Percentiles rank a stretch among this genome's conserved stretches.
Evolutionary conservation across 148 eudicot genomes (phyloP).

Genomic region (Persicaria tinctoria): DNA sequence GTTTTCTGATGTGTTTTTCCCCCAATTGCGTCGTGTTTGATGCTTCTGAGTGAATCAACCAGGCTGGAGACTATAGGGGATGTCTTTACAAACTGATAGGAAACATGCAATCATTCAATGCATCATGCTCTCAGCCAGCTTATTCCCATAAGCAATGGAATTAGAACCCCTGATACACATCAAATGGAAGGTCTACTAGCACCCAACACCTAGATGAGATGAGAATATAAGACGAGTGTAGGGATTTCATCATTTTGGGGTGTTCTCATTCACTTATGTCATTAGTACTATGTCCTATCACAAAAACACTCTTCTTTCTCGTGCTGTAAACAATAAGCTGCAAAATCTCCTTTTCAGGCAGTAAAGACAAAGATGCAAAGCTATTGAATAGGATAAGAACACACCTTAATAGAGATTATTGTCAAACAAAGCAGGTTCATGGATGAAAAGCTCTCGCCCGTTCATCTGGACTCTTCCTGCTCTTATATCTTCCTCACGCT

Average conservation of each 20-base stretch:
- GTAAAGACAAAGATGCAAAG: not conserved
- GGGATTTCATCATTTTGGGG: not conserved
- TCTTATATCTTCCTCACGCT: conserved; percentile 80
- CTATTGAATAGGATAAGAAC: not conserved
- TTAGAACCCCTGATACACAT: not conserved
- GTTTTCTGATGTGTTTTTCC: not conserved
- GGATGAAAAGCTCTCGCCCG: conserved; percentile 81
- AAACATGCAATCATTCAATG: not conserved
- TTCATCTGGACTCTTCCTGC: conserved; percentile 73
- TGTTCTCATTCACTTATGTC: not conserved
- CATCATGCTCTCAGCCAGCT: not conserved
- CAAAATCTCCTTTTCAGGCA: not conserved
- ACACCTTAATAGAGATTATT: conserved; percentile 36
- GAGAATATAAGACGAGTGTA: not conserved
- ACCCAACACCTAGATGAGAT: not conserved
- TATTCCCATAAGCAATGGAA: not conserved
- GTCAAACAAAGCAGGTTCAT: conserved; percentile 85
- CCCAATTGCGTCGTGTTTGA: not conserved
- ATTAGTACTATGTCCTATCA: not conserved
- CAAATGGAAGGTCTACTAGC: not conserved
- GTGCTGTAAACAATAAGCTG: not conserved
- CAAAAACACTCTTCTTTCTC: not conserved
- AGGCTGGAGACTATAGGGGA: not conserved
- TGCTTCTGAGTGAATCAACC: not conserved
- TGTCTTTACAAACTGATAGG: not conserved